Conservation (phyloP, 352 stramenopile genomes). For the Pythium graminicola region DNA sequence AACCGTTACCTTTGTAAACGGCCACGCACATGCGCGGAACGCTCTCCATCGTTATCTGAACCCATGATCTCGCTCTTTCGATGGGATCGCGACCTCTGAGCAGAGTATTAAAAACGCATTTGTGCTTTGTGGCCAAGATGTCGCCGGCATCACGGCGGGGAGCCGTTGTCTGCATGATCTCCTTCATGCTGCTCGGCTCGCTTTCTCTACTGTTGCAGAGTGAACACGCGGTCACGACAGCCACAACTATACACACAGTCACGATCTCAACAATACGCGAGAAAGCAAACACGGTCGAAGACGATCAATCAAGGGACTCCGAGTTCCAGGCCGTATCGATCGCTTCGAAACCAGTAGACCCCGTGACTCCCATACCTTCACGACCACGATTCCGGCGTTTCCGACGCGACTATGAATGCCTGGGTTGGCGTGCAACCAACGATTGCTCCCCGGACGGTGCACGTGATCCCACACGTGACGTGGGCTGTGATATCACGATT, state of each 20-base stretch:
- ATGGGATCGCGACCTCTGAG: background rate
- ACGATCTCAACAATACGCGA: background rate
- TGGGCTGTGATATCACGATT: slow-evolving; percentile 2
- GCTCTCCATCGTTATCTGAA: background rate
- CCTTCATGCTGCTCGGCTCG: background rate
- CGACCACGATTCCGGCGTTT: background rate
- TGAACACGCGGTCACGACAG: background rate
- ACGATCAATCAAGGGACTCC: background rate
- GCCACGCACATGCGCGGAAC: background rate
- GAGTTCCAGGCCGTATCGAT: no score
- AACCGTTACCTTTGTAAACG: background rate
- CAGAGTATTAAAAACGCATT: background rate
- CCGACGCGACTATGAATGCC: slow-evolving; percentile 7
- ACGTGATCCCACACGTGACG: background rate
- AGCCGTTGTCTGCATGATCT: background rate
- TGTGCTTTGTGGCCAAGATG: background rate
- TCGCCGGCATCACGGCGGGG: background rate
- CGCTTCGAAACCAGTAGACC: no score
- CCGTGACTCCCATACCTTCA: background rate
- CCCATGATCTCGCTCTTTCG: background rate
- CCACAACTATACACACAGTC: background rate
- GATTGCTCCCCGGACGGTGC: slow-evolving; percentile 12
- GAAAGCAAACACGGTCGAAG: background rate
- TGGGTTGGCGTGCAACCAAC: slow-evolving; percentile 15
- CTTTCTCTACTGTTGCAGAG: background rate